Percentiles rank a stretch among this genome's conserved stretches.
Conservation (phyloP, 2,329 filamentous ascomycete genomes). For the Sclerotinia spermophila region DNA sequence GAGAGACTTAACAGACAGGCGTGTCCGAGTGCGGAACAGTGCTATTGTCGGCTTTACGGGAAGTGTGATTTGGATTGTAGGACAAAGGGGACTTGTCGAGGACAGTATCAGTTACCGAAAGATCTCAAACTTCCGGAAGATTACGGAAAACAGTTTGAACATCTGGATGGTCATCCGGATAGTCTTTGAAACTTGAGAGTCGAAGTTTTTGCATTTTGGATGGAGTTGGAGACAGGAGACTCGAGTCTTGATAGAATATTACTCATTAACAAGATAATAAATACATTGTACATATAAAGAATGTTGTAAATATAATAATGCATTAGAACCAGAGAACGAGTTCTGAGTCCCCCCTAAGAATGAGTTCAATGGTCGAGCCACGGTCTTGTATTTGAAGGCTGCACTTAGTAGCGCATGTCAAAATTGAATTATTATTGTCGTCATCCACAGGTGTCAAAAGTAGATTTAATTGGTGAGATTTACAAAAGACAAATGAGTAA, state of each 20-base stretch:
- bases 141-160: conserved; percentile 14
- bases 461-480: background rate
- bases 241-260: background rate
- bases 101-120: conserved; percentile 27
- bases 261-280: background rate
- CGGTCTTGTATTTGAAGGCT: background rate
- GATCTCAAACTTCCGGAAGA: conserved; percentile 25
- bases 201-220: background rate
- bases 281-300: background rate
- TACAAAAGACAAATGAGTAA: background rate
- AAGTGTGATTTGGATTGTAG: conserved; percentile 27
- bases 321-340: background rate
- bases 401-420: background rate
- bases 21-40: conserved; percentile 27
- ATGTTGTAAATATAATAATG: background rate
- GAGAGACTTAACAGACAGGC: conserved; percentile 26
- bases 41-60: conserved; percentile 32
- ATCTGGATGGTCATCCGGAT: background rate
- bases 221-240: background rate
- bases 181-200: background rate
- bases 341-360: no score
- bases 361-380: background rate
- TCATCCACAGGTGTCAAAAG: background rate
- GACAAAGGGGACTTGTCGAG: conserved; percentile 23
- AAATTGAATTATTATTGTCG: background rate